A percentile compares a stretch with the other conserved stretches of the same genome.
Conservation (phyloP, 208 protist genomes). For the Crithidia fasciculata region DNA sequence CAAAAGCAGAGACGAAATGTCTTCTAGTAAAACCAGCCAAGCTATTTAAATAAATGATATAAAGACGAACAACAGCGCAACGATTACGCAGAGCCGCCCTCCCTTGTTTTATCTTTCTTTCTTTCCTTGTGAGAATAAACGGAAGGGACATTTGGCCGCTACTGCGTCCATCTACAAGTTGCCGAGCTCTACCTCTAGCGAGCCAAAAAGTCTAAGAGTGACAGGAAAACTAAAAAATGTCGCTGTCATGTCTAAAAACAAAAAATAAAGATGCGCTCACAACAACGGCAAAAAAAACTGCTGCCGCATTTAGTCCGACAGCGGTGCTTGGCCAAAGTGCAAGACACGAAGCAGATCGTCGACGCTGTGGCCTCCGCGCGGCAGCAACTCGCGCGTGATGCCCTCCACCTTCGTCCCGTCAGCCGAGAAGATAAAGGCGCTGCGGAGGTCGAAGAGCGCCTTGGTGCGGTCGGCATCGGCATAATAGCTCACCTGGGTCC, state of each 20-base stretch:
- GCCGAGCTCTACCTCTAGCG: too few species aligned
- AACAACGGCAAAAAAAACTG: not conserved
- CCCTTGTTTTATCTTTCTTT: too few species aligned
- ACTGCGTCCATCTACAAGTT: too few species aligned
- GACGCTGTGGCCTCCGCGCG: conserved; percentile 19
- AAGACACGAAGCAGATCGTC: conserved; percentile 41
- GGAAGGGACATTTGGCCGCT: too few species aligned
- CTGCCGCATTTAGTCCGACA: not conserved
- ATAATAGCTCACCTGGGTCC: conserved; percentile 58
- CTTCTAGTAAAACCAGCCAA: not conserved
- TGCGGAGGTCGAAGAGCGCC: conserved; percentile 48
- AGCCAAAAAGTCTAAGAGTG: too few species aligned
- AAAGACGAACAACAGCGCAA: too few species aligned
- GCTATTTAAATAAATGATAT: too few species aligned
- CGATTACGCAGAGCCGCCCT: too few species aligned
- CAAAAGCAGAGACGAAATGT: conserved; percentile 16
- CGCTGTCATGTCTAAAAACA: conserved; percentile 11
- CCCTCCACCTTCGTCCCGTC: conserved; percentile 39
- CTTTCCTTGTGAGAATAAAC: too few species aligned
- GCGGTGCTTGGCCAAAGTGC: conserved; percentile 29
- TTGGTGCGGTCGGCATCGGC: conserved; percentile 25
- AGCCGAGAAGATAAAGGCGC: conserved; percentile 36
- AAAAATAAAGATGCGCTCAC: too few species aligned
- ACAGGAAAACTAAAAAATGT: conserved; percentile 9
- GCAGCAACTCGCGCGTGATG: conserved; percentile 50